Evolutionary conservation across 495 filamentous ascomycete species (phyloP), one percentile per base, ranked within the genome.

Genomic region (Daldinia grandis): DNA sequence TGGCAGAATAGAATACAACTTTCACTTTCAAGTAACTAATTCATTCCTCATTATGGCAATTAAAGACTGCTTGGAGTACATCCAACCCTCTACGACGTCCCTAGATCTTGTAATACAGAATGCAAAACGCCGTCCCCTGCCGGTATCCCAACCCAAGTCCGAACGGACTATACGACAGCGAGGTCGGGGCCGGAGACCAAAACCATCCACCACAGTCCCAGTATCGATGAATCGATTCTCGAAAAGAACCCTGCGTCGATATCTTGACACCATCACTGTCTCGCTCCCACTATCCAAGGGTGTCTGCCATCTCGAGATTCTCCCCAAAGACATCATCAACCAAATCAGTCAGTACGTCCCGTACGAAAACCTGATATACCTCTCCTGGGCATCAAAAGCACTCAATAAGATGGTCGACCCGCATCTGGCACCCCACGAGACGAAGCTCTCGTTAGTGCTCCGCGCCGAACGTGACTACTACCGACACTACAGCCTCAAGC

Each of bases 381-480:
- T 73, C 4, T 65, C 61, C 51, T 65, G 58, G 27, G 9, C 15
- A 35, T 68, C 65, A 0, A 56, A 28, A 14, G 21, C 51, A 1
- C 56, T 73, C 1, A 37, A 65, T 15, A 4, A 21, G 21, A 47
- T 54, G 14, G 53, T 73, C 64, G 15, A 73, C 61, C 70, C 70
- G 24, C 33, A 47, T 1, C 61, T 73, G 1, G 64, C 70, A 2
- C 56, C 70, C n/a, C 31, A 73, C 56, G 61, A 68, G 1, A 65
- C 70, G 14, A 65, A 53, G 7, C 25, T 65, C 0, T 64, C 70
- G 2, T 65, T 73, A 24, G 69, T 74, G 12, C 59, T 75, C 10
- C 59, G 72, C 3, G 75, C 75, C 42, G 75, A 74, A 31, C 67
- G 71, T 5, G 72, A 76, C 51, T 76, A 71, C 58, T 15, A 28